Evolutionary conservation across 2,329 filamentous ascomycete genomes (phyloP), one percentile per base, ranked within the genome.

Genomic region (Fusarium devonianum): DNA sequence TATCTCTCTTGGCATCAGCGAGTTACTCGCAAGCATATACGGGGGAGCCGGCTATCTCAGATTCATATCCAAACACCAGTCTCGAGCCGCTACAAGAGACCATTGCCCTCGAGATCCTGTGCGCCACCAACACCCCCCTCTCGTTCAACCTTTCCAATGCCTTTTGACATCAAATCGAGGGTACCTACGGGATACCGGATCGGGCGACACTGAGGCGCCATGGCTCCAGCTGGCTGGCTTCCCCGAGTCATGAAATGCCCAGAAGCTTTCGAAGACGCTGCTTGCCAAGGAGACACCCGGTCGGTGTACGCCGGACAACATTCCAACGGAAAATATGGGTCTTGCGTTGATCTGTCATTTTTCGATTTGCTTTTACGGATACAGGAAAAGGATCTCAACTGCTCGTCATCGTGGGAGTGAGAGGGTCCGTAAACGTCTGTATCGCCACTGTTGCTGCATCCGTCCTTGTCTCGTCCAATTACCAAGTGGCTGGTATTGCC

Each of bases 51-150:
- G n/a, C n/a, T n/a, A n/a, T n/a, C n/a, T n/a, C n/a, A n/a, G n/a
- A n/a, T n/a, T n/a, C n/a, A n/a, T n/a, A n/a, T n/a, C n/a, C n/a
- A n/a, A n/a, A n/a, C 17, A n/a, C 16, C 18, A 4, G 25, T 19
- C 29, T n/a, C 38, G 29, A 29, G 11, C 38, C 30, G 40, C 26
- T 23, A 28, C n/a, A 54, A 29, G 33, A 30, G 29, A 26, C 46
- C 33, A 44, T 56, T 56, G 56, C 44, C 47, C 35, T 45, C 29
- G 33, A 32, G 44, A 37, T 59, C 34, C 25, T 16, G 40, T 52
- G 33, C 45, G 50, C 55, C 56, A 59, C 56, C 50, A 56, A 56
- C 55, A 59, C 30, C 28, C 32, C 30, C 9, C 16, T 38, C 42
- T n/a, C 21, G n/a, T n/a, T 36, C 36, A 32, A 34, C 43, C 38